Conservation (phyloP, 495 filamentous ascomycete species). For the Neurospora sp. region DNA sequence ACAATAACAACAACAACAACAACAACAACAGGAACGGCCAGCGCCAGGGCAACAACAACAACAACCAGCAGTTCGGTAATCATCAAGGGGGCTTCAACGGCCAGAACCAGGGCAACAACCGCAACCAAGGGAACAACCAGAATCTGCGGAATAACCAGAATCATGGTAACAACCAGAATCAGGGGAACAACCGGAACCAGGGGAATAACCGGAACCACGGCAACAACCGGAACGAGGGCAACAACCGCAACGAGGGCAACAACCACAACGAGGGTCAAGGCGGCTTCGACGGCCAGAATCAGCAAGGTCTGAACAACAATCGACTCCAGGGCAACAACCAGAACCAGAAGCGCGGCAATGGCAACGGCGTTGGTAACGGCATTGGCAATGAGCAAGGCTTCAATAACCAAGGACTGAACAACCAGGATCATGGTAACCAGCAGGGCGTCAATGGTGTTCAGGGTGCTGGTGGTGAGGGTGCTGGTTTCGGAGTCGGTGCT, state of each 20-base stretch:
- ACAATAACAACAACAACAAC: too few relatives aligned
- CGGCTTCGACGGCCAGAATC: background rate
- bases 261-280: background rate
- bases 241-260: background rate
- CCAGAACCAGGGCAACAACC: background rate
- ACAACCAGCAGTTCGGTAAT: slow-evolving; percentile 5
- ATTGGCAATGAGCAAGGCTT: background rate
- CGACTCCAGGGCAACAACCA: background rate
- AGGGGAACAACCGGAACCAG: background rate
- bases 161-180: background rate
- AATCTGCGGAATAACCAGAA: background rate
- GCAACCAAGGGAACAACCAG: too few relatives aligned
- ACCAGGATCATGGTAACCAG: background rate
- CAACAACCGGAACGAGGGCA: background rate
- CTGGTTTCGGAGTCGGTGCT: background rate
- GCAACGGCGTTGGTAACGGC: background rate
- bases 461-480: background rate
- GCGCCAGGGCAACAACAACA: background rate
- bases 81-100: background rate
- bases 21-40: background rate
- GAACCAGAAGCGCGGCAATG: background rate
- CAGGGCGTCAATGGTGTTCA: background rate
- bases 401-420: background rate
- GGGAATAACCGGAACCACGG: too few relatives aligned
- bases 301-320: background rate